Base-by-base conservation (phyloP, 495 filamentous ascomycete genomes). In the Xylaria cubensis region DNA sequence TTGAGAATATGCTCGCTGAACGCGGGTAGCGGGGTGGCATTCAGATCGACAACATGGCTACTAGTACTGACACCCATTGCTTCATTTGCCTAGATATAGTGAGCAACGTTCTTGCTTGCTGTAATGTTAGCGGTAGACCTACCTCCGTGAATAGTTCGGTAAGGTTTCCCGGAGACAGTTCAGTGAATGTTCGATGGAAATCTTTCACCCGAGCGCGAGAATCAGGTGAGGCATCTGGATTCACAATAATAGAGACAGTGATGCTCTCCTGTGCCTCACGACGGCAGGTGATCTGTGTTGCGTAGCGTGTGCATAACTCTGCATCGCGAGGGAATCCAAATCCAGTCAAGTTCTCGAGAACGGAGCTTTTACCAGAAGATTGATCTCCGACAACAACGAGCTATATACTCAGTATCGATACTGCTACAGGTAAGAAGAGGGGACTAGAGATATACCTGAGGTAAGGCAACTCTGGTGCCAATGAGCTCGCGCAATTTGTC, bases 1-100 rank as follows among this genome's bases (percentile, higher is more conserved):
- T 83, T 86, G 15, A 92, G 82, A 2, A 92, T 80, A 74, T 90
- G 84, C 5, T 85, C 79, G 2, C 87, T 87, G 69, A 93, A 92
- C 0, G 84, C 80, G 2, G 78, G 74, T 24, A 74, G 58, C 4
- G 53, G 70, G 0, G 62, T 67, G 4, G 77, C 80, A 24, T 78
- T 74, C 3, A 58, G 1, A 0, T 34, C 61, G n/a, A 63, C 71
- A 17, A 69, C 64, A n/a, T 59, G 55, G 10, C 64, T 71, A 0
- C 73, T 70, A 32, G 62, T 69, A 17, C 78, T 77, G 36, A 88
- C 81, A 26, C 82, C 83, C 84, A 88, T 87, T 34, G 56, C 74
- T n/a, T 73, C 67, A 63, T 83, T 83, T n/a, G 83, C 84, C 82
- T 84, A 36, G 74, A 42, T 12, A 12, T 36, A 17, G 64, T 77